Evolutionary conservation across 2,329 filamentous ascomycete species (phyloP), one percentile per base, ranked within the genome.

Genomic region (Pseudogymnoascus sp.): DNA sequence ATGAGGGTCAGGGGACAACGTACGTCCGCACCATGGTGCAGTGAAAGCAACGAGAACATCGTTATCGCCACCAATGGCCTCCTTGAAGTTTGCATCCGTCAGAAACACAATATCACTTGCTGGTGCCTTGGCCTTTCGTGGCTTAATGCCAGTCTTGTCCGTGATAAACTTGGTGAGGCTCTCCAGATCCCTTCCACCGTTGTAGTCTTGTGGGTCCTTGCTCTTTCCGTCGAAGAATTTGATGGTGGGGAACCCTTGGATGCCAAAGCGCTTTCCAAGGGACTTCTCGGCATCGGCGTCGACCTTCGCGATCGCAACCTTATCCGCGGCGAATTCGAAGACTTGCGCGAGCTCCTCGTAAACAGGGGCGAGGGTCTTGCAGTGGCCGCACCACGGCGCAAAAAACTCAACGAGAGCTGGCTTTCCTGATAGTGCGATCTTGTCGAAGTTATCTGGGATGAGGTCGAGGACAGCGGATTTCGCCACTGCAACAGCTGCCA

Each of bases 181-280:
- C 69, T 97, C 94, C 25, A 99, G 74, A 74, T 97, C 93, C 62
- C 94, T 85, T 33, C 90, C 92, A 63, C 90, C 87, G 63, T 84
- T 88, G 79, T 97, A 99, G 64, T 97, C 92, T 65, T 82, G 78
- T 0, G 93, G 92, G 71, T 84, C 87, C 63, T 91, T 86, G 73
- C 88, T 93, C 83, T 95, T 95, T 68, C 94, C 94, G 39, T 97
- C 92, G 71, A 99, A 99, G 83, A 85, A 99, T 78, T 99, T 99
- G 71, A 99, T 79, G 0, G 94, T 99, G 18, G 94, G 94, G 81
- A 97, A 99, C 18, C 95, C 95, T 76, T 94, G 88, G 57, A 99
- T 84, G 43, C 89, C 90, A 71, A 92, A 97, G 66, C 86, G 83
- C 81, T 90, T 89, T 68, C 92, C 93, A 65, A 99, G 80, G 16